Evolutionary conservation across 768 basidiomycete species (phyloP).

Genomic region (Mycena metata): DNA sequence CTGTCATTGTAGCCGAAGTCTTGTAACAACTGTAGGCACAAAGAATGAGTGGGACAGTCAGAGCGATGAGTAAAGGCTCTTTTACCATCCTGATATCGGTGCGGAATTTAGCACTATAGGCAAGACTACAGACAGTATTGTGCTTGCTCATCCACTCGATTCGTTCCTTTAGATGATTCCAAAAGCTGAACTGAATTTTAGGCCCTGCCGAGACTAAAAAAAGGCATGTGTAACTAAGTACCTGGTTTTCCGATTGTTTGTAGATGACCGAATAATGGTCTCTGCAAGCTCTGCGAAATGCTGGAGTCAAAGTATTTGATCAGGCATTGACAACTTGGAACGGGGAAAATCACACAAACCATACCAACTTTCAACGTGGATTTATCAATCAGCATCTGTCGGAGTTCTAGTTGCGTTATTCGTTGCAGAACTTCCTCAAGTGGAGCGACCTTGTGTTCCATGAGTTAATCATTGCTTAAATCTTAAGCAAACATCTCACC

Average conservation of each 20-base stretch:
- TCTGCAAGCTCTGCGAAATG: constrained; percentile 10
- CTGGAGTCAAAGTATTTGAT: constrained; percentile 7
- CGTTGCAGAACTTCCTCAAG: constrained; percentile 8
- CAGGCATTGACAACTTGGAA: constrained; percentile 2
- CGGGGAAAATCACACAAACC: constrained; percentile 2
- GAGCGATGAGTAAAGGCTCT: background rate
- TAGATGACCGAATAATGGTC: constrained; percentile 6
- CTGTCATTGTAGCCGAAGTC: background rate
- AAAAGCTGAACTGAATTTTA: constrained; percentile 16
- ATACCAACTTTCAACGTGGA: background rate
- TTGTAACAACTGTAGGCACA: background rate
- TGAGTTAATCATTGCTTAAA: constrained; percentile 16
- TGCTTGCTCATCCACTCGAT: constrained; percentile 13
- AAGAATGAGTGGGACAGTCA: constrained; percentile 4
- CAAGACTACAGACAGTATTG: constrained; percentile 5
- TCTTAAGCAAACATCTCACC: constrained; percentile 18
- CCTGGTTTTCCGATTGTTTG: constrained; percentile 4
- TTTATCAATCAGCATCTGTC: constrained; percentile 13
- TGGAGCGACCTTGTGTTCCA: constrained; percentile 5
- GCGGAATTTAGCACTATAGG: background rate
- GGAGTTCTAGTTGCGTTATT: constrained; percentile 2
- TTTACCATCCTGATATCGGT: background rate
- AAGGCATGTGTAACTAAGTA: constrained; percentile 9
- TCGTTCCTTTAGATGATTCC: constrained; percentile 5
- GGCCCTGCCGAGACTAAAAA: constrained; percentile 2